Conservation (phyloP, 345 rosid genomes). For the Dovyalis caffra region DNA sequence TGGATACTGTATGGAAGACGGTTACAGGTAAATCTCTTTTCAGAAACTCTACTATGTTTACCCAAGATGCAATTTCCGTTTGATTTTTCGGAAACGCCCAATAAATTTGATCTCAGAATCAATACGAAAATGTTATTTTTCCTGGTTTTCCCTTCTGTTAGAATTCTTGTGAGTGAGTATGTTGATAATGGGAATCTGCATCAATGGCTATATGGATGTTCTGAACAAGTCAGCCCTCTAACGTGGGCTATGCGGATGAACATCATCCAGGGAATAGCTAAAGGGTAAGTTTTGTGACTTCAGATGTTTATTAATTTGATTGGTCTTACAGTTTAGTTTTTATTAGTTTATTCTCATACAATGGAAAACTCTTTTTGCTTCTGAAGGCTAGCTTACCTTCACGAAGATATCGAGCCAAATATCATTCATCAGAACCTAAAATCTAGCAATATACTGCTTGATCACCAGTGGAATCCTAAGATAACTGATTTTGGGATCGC, state of each 20-base stretch:
- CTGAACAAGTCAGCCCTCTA: slow-evolving; percentile 43
- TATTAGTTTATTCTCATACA: neutral
- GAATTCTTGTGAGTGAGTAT: slow-evolving; percentile 69
- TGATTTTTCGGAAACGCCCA: neutral
- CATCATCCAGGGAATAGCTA: slow-evolving; percentile 71
- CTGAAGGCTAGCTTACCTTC: slow-evolving; percentile 69
- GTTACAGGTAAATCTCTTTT: slow-evolving; percentile 40
- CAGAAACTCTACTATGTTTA: neutral
- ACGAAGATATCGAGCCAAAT: slow-evolving; percentile 63
- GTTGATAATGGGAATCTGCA: slow-evolving; percentile 68
- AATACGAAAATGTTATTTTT: neutral
- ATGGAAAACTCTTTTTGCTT: slow-evolving; percentile 6
- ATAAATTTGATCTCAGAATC: neutral
- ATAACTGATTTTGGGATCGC: slow-evolving; percentile 58
- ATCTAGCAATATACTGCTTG: slow-evolving; percentile 67
- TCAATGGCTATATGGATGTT: slow-evolving; percentile 70
- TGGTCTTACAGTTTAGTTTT: neutral
- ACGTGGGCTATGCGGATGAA: slow-evolving; percentile 56
- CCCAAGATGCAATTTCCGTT: neutral
- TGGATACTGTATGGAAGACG: slow-evolving; percentile 63
- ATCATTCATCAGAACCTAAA: slow-evolving; percentile 54
- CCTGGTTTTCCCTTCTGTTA: slow-evolving; percentile 16
- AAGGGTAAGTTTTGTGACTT: slow-evolving; percentile 46
- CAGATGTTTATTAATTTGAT: neutral
- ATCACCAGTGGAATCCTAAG: slow-evolving; percentile 74